Conservation (phyloP, 345 rosid species). For the Heritiera littoralis region DNA sequence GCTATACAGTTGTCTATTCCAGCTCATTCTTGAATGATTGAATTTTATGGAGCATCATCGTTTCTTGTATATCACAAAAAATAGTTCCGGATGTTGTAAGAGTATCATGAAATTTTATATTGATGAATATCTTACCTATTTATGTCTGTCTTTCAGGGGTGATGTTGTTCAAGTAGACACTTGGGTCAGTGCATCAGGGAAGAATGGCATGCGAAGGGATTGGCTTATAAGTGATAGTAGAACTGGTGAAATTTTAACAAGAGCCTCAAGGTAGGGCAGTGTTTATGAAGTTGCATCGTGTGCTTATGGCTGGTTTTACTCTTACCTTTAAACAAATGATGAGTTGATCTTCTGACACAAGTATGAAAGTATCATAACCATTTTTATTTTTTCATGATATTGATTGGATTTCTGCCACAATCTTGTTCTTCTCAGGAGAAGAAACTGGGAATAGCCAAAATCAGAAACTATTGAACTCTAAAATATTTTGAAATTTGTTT, state of each 20-base stretch:
- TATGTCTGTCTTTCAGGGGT: conserved; percentile 60
- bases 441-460: not conserved
- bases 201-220: conserved; percentile 97
- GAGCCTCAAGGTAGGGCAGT: conserved; percentile 82
- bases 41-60: not conserved
- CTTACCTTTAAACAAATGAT: not conserved
- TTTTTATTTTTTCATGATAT: not conserved
- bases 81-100: not conserved
- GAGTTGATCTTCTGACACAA: not conserved
- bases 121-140: not conserved
- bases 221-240: conserved; percentile 74
- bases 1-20: not conserved
- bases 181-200: conserved; percentile 87
- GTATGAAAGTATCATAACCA: not conserved
- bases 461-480: not conserved
- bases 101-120: not conserved
- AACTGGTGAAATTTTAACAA: conserved; percentile 76
- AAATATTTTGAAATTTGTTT: not conserved
- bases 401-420: not conserved
- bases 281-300: not conserved
- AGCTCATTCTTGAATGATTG: not conserved
- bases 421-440: not conserved
- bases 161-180: conserved; percentile 91
- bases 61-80: not conserved
- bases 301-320: not conserved